Evolutionary conservation across 257 asterid species (phyloP), one percentile per base, ranked within the genome.

Genomic region (Apocynum venetum): DNA sequence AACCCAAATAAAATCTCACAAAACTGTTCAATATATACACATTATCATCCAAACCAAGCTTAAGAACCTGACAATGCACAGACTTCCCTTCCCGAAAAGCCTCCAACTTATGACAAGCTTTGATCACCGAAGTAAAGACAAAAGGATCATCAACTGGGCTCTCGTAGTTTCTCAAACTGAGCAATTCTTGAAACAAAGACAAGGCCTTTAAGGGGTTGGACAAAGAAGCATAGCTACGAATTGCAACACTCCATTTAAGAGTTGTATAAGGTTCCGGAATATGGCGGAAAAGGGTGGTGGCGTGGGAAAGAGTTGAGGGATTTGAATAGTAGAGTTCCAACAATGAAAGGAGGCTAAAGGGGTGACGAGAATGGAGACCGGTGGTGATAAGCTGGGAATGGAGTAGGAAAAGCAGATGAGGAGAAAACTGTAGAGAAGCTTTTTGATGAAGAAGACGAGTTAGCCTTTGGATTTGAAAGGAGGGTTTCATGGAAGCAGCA

Each of bases 11-110:
- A 66, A 88, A 82, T 47, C 85, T 78, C 72, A 84, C 76, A 40
- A 88, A 82, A 63, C 90, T 86, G 52, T 88, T 88, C 80, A 77
- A 65, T 51, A 86, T 46, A 78, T 88, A 84, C 82, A 75, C 84
- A 81, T 84, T 83, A 73, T 44, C 59, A 84, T 83, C 84, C 87
- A 83, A 76, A 40, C 90, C 90, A 74, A 82, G 76, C 82, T 86
- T 77, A 80, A 83, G 46, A 56, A 81, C 84, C 73, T 70, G 87
- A 41, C 88, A 77, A 71, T 86, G 92, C 57, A 86, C 59, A 59
- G 92, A 88, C 70, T 88, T 86, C 76, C 92, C 90, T 78, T 80
- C 83, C 31, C 53, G 78, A 60, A 81, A 73, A 48, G 90, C 87
- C 73, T 31, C 79, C 31, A 80, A 78, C 75, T 78, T 88, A 17